phyloP scores from a whole-genome alignment of 371 early-diverging fungal genomes.

The Sporodiniella umbellata region DNA sequence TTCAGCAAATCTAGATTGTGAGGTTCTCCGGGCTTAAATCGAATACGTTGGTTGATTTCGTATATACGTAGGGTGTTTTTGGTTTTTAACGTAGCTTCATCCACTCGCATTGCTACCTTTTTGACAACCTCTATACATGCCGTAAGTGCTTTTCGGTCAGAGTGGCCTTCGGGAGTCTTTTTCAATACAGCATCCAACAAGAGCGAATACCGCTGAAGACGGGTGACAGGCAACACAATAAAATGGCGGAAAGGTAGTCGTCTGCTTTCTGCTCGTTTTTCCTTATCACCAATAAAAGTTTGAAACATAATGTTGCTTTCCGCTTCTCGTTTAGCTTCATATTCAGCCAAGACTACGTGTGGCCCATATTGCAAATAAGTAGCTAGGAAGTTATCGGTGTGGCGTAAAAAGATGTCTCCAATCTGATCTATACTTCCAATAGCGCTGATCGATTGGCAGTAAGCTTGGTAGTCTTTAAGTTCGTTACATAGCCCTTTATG shows the following conservation, averaged over 20 bases:
- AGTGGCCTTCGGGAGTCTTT: conserved; percentile 72
- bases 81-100: conserved; percentile 24
- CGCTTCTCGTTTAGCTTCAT: conserved; percentile 74
- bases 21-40: conserved; percentile 34
- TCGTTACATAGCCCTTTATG: conserved; percentile 69
- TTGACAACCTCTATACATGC: conserved; percentile 67
- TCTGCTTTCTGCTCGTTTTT: conserved; percentile 63
- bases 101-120: conserved; percentile 55
- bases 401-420: conserved; percentile 81
- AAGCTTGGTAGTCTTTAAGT: conserved; percentile 67
- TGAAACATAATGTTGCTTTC: conserved; percentile 63
- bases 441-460: conserved; percentile 45
- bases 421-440: conserved; percentile 70
- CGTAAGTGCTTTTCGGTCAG: conserved; percentile 34
- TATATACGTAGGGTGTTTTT: conserved; percentile 30
- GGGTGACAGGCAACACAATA: conserved; percentile 70
- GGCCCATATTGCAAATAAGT: conserved; percentile 85
- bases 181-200: conserved; percentile 82
- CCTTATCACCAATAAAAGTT: conserved; percentile 69
- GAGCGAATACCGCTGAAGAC: conserved; percentile 86
- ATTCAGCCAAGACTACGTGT: conserved; percentile 79
- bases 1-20: conserved; percentile 66
- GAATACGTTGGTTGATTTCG: conserved; percentile 35
- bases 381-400: conserved; percentile 62
- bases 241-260: conserved; percentile 61